Conservation (phyloP, 1,284 basidiomycete genomes). For the Cryptococcus jaspeensis region DNA sequence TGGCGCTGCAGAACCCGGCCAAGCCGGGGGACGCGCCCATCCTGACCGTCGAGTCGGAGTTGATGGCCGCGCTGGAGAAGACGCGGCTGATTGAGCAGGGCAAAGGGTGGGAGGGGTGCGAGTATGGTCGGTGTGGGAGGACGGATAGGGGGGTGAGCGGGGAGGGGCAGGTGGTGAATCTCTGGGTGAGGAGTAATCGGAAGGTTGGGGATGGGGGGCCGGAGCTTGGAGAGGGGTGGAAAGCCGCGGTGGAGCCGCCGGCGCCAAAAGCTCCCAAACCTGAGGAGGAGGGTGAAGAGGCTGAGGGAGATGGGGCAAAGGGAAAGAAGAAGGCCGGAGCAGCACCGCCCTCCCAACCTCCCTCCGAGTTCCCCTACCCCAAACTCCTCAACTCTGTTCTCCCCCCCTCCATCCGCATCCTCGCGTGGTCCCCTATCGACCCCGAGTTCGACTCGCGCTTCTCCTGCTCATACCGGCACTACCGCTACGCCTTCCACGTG, state of each 20-base stretch:
- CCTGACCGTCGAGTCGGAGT: conserved; percentile 85
- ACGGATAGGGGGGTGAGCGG: conserved; percentile 95
- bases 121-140: conserved; percentile 86
- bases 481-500: conserved; percentile 89
- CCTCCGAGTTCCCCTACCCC: conserved; percentile 72
- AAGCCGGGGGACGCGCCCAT: conserved; percentile 56
- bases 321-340: conserved; percentile 5
- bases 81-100: conserved; percentile 71
- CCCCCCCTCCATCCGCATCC: conserved; percentile 82
- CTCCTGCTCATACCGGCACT: conserved; percentile 83
- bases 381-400: conserved; percentile 84
- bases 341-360: conserved; percentile 6
- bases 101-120: conserved; percentile 77
- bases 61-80: conserved; percentile 78
- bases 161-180: conserved; percentile 87
- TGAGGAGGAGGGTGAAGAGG: conserved; percentile 5
- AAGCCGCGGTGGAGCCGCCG: conserved; percentile 10
- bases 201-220: conserved; percentile 31
- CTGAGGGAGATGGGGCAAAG: neutral
- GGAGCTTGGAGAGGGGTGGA: conserved; percentile 29
- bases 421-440: conserved; percentile 92
- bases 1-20: conserved; percentile 68
- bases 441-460: conserved; percentile 81
- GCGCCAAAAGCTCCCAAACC: neutral
- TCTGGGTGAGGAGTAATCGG: conserved; percentile 74